These are phyloP conservation scores for Neurospora sp. DNA, from an alignment of 2,329 filamentous ascomycete genomes.

Conservation along the genomic window DNA sequence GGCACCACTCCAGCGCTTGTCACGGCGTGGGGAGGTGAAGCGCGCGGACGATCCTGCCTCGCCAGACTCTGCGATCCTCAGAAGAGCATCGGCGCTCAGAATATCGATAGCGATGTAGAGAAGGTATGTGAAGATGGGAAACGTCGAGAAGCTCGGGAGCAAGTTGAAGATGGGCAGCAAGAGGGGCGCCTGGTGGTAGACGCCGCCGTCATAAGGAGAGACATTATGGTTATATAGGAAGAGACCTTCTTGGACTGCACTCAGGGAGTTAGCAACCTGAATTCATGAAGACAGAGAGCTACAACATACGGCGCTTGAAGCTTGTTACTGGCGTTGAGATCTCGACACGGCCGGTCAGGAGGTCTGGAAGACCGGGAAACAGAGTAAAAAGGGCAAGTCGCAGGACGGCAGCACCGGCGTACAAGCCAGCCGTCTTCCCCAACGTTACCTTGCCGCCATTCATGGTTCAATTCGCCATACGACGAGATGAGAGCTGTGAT, in stretches of 20 bases:
- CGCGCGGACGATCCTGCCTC: constrained; percentile 64
- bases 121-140: constrained; percentile 65
- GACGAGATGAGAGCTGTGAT: constrained; percentile 6
- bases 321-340: constrained; percentile 94
- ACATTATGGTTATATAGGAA: constrained; percentile 96
- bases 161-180: constrained; percentile 86
- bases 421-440: constrained; percentile 52
- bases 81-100: constrained; percentile 68
- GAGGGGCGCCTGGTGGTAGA: constrained; percentile 72
- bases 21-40: constrained; percentile 69
- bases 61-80: constrained; percentile 69
- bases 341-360: constrained; percentile 86
- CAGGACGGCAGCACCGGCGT: constrained; percentile 64
- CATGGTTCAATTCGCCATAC: constrained; percentile 22
- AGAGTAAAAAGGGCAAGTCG: constrained; percentile 69
- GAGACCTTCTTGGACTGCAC: constrained; percentile 81
- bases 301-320: constrained; percentile 80
- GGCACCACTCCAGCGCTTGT: constrained; percentile 62
- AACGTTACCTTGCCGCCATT: constrained; percentile 27
- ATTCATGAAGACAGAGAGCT: background rate
- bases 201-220: constrained; percentile 92
- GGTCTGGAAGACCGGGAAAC: constrained; percentile 74
- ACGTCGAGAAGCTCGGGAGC: constrained; percentile 57
- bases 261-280: constrained; percentile 1
- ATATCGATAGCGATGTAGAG: constrained; percentile 77